Percentiles rank a stretch among this genome's conserved stretches.
Evolutionary conservation across 768 basidiomycete species (phyloP).

Genomic region (Mycena albidolilacea): DNA sequence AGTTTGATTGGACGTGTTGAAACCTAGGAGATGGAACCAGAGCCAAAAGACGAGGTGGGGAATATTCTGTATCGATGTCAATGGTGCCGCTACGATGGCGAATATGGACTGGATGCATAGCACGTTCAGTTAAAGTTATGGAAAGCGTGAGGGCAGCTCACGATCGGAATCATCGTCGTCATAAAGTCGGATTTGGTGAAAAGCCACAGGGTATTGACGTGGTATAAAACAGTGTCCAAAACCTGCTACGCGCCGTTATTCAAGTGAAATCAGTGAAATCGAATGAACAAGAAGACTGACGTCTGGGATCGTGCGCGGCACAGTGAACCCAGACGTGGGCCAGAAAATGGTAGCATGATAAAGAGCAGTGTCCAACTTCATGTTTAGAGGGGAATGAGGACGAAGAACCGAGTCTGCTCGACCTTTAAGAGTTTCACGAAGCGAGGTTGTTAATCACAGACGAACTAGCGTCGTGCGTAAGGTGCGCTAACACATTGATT

Average conservation of each 20-base stretch:
- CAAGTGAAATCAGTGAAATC: neutral
- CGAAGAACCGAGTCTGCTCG: too few species aligned
- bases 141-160: constrained; percentile 31
- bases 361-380: neutral
- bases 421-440: too few species aligned
- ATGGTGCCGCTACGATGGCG: constrained; percentile 39
- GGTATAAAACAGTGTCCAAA: neutral
- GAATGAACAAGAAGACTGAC: neutral
- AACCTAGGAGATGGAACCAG: too few species aligned
- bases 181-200: constrained; percentile 41
- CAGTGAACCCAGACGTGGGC: neutral
- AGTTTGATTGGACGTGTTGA: neutral
- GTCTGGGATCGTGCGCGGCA: neutral
- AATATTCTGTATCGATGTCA: constrained; percentile 11
- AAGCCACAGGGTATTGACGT: constrained; percentile 42
- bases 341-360: neutral
- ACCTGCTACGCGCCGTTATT: neutral
- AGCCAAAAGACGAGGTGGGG: too few species aligned
- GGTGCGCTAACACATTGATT: too few species aligned
- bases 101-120: constrained; percentile 20
- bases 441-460: too few species aligned
- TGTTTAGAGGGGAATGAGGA: neutral
- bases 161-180: constrained; percentile 49
- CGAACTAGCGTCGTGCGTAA: too few species aligned
- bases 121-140: neutral